phyloP scores from a whole-genome alignment of 495 filamentous ascomycete genomes.

The Antarctomyces pellizariae region DNA sequence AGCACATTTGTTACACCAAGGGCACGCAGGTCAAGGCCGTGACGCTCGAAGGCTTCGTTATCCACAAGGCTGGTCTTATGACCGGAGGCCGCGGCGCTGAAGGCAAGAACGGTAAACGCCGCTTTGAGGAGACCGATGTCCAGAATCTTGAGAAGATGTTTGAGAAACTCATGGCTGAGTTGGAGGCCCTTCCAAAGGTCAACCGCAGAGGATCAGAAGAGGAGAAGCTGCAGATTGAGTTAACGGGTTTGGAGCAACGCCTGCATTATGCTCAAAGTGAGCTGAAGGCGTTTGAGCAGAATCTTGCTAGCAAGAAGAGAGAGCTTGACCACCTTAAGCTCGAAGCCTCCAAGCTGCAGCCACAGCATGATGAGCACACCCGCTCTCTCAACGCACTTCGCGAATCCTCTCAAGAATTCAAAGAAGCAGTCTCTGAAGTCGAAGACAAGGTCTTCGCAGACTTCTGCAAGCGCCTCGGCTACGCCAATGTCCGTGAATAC shows the following conservation, averaged over 20 bases:
- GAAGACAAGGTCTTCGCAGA: constrained; percentile 73
- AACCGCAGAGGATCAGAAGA: constrained; percentile 52
- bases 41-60: constrained; percentile 74
- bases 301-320: constrained; percentile 63
- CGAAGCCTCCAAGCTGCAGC: constrained; percentile 48
- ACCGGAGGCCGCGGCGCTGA: constrained; percentile 67
- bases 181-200: constrained; percentile 50
- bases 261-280: constrained; percentile 50
- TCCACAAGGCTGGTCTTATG: constrained; percentile 94
- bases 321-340: constrained; percentile 49
- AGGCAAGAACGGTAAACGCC: constrained; percentile 47
- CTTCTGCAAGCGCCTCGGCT: constrained; percentile 76
- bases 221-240: constrained; percentile 56
- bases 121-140: constrained; percentile 76
- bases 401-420: constrained; percentile 37
- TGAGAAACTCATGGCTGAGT: constrained; percentile 48
- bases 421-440: constrained; percentile 57
- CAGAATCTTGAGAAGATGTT: constrained; percentile 43
- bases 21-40: constrained; percentile 83
- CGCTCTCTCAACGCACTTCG: constrained; percentile 41
- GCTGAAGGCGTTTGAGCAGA: constrained; percentile 57
- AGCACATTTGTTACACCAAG: constrained; percentile 68
- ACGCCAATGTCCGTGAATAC: constrained; percentile 74
- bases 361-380: constrained; percentile 53
- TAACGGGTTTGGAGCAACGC: constrained; percentile 62